These are phyloP conservation scores for Citrus glauca DNA, from an alignment of 345 rosid species.

Conservation along the genomic window DNA sequence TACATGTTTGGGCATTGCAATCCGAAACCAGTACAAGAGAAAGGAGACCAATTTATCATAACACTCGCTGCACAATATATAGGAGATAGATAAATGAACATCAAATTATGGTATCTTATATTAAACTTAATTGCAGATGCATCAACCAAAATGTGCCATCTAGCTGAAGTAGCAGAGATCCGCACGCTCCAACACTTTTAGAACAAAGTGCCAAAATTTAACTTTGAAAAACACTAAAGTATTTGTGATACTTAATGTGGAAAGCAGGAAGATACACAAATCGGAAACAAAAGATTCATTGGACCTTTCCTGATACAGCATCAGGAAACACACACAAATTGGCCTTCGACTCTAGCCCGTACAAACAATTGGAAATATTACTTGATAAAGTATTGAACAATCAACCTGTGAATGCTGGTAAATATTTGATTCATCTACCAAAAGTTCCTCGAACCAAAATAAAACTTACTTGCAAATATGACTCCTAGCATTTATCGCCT, in stretches of 20 bases:
- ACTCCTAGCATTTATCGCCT: slow-evolving; percentile 57
- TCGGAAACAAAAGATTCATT: background rate
- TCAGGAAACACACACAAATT: background rate
- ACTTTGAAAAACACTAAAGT: background rate
- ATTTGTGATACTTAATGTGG: background rate
- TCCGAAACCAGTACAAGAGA: slow-evolving; percentile 80
- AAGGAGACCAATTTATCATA: slow-evolving; percentile 73
- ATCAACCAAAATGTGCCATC: background rate
- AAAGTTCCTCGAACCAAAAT: background rate
- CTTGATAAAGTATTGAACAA: background rate
- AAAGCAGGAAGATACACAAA: background rate
- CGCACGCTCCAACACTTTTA: background rate
- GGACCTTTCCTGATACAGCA: background rate
- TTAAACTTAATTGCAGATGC: background rate
- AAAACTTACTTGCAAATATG: slow-evolving; percentile 76
- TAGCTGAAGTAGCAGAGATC: no score
- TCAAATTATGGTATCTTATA: background rate
- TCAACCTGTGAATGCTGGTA: background rate
- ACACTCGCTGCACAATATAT: slow-evolving; percentile 53
- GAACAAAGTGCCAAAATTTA: background rate
- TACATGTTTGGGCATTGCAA: slow-evolving; percentile 53
- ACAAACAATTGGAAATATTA: background rate
- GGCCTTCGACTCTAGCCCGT: background rate
- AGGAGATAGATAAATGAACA: background rate
- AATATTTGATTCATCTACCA: background rate